Evolutionary conservation across 2,329 filamentous ascomycete species (phyloP).

Genomic region (Penicillium hordei): DNA sequence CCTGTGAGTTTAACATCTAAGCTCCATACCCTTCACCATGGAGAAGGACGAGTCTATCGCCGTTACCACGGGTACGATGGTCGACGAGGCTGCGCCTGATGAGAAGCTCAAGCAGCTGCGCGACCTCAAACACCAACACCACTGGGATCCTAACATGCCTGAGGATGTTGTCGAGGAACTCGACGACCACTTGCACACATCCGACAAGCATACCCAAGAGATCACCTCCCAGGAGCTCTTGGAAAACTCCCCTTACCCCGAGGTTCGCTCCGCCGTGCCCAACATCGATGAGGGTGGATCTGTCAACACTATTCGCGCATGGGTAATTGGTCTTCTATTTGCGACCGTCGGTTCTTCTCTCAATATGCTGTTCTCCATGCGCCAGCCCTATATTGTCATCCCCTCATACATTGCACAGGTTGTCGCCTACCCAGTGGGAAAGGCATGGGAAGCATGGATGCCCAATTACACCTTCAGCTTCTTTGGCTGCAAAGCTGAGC

Average conservation of each 20-base stretch:
- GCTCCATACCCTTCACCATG: constrained; percentile 10
- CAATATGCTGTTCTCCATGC: constrained; percentile 59
- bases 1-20: not conserved
- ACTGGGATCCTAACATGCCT: constrained; percentile 65
- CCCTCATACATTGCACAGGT: constrained; percentile 64
- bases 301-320: constrained; percentile 65
- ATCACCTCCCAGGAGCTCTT: constrained; percentile 61
- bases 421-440: constrained; percentile 56
- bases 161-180: constrained; percentile 62
- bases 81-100: constrained; percentile 24
- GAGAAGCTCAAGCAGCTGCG: constrained; percentile 45
- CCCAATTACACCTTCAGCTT: constrained; percentile 37
- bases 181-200: constrained; percentile 56
- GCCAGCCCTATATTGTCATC: constrained; percentile 60
- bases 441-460: constrained; percentile 42
- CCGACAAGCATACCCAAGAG: constrained; percentile 57
- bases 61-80: constrained; percentile 17
- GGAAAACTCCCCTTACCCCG: constrained; percentile 67
- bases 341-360: constrained; percentile 62
- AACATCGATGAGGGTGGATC: constrained; percentile 65
- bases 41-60: constrained; percentile 27
- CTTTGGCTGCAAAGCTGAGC: constrained; percentile 40
- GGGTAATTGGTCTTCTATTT: constrained; percentile 61
- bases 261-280: constrained; percentile 64
- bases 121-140: constrained; percentile 60